Conservation (phyloP, 192 early-diverging fungal species). For the Podochytrium sp. region DNA sequence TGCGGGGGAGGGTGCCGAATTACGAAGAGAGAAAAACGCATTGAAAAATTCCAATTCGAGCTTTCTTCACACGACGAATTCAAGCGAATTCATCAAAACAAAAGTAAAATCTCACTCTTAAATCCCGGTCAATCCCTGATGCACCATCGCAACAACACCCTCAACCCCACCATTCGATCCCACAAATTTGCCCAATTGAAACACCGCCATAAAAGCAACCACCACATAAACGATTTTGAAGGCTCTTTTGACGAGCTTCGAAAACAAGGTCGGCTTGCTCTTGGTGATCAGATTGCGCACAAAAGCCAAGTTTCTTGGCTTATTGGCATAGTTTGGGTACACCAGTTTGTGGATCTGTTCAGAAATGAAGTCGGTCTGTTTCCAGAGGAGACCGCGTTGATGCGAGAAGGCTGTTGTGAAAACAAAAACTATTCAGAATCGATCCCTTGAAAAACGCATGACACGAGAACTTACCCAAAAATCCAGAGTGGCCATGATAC, state of each 20-base stretch:
- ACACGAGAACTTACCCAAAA: conserved; percentile 38
- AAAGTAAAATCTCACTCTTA: too few species aligned
- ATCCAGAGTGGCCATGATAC: conserved; percentile 79
- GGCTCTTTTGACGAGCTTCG: background rate
- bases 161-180: background rate
- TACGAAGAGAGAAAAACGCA: too few species aligned
- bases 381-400: background rate
- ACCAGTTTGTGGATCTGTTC: conserved; percentile 1
- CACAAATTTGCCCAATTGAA: background rate
- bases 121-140: too few species aligned
- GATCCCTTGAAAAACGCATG: background rate
- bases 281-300: background rate
- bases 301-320: background rate
- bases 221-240: background rate
- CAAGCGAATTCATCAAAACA: too few species aligned
- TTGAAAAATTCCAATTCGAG: too few species aligned
- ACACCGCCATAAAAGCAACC: background rate
- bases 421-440: too few species aligned
- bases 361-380: background rate
- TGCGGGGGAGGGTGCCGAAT: too few species aligned
- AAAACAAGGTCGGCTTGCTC: background rate
- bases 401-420: conserved; percentile 3
- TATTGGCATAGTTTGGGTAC: background rate
- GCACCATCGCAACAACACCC: too few species aligned
- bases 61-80: too few species aligned